Percentiles rank a stretch among this genome's conserved stretches.
Evolutionary conservation across 2,329 filamentous ascomycete species (phyloP).

Genomic region (Stemphylium vesicarium): DNA sequence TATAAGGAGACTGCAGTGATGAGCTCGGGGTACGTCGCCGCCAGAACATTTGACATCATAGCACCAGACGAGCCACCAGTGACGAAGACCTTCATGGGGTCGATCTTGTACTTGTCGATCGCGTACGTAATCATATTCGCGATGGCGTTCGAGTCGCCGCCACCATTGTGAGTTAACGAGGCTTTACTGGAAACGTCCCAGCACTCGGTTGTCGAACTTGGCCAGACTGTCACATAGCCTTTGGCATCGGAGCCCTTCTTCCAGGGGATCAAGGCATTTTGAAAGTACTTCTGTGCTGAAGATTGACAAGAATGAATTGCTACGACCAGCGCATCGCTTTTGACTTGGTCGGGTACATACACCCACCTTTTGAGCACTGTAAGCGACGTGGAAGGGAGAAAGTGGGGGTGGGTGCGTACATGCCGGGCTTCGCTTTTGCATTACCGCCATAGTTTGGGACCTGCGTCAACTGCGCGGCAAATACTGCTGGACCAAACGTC

Average conservation of each 20-base stretch:
- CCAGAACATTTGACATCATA: conserved; percentile 54
- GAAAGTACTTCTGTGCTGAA: conserved; percentile 38
- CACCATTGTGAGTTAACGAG: conserved; percentile 62
- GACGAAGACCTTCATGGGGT: conserved; percentile 60
- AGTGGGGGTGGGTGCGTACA: conserved; percentile 21
- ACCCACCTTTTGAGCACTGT: conserved; percentile 30
- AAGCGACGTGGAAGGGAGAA: background rate
- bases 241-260: conserved; percentile 39
- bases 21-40: conserved; percentile 60
- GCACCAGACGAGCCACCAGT: conserved; percentile 60
- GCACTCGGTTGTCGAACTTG: conserved; percentile 50
- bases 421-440: conserved; percentile 36
- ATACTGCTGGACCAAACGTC: background rate
- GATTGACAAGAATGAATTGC: conserved; percentile 43
- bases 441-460: conserved; percentile 34
- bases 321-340: conserved; percentile 37
- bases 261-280: conserved; percentile 40
- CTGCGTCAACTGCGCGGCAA: conserved; percentile 37
- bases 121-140: conserved; percentile 66
- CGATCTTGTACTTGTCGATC: conserved; percentile 59
- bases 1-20: conserved; percentile 60
- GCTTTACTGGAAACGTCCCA: conserved; percentile 65
- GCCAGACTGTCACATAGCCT: conserved; percentile 42
- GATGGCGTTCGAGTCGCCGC: conserved; percentile 63
- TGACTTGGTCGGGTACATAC: conserved; percentile 36